These are phyloP conservation scores for Zygosaccharomyces sapae DNA, from an alignment of 1,139 yeast species.

Conservation along the genomic window DNA sequence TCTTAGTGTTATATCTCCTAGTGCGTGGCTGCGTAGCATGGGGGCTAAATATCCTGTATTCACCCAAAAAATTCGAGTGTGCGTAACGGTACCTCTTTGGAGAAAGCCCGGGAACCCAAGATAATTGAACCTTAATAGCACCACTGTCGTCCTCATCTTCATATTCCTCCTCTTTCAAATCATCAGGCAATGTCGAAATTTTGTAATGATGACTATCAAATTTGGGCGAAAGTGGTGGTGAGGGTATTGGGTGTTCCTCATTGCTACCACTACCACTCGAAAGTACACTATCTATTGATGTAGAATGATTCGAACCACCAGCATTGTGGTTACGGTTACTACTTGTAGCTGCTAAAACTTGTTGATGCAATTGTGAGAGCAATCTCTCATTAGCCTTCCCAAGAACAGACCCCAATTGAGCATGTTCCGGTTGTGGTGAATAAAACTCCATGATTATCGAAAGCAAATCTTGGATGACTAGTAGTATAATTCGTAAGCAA, in stretches of 20 bases:
- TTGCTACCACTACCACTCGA: background rate
- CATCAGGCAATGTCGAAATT: background rate
- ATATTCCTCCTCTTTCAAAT: conserved; percentile 3
- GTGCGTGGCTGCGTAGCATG: conserved; percentile 1
- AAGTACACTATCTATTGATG: conserved; percentile 13
- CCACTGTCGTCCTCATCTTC: background rate
- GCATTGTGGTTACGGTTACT: conserved; percentile 8
- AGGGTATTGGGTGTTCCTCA: conserved; percentile 28
- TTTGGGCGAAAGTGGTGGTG: conserved; percentile 35
- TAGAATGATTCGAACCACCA: conserved; percentile 10
- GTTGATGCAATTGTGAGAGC: conserved; percentile 15
- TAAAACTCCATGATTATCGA: conserved; percentile 24
- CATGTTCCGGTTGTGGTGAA: conserved; percentile 33
- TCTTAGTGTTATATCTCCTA: background rate
- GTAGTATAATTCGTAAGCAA: background rate
- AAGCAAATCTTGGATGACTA: background rate
- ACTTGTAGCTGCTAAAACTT: conserved; percentile 13
- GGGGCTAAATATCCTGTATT: conserved; percentile 13
- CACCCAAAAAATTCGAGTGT: conserved; percentile 14
- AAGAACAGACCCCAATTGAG: conserved; percentile 22
- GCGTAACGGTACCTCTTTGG: conserved; percentile 14
- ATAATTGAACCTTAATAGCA: conserved; percentile 9
- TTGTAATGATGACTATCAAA: conserved; percentile 6
- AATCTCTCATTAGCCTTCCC: conserved; percentile 5
- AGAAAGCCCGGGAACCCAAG: conserved; percentile 15